Evolutionary conservation across 495 filamentous ascomycete species (phyloP), one percentile per base, ranked within the genome.

Genomic region (Lasiosphaeria miniovina): DNA sequence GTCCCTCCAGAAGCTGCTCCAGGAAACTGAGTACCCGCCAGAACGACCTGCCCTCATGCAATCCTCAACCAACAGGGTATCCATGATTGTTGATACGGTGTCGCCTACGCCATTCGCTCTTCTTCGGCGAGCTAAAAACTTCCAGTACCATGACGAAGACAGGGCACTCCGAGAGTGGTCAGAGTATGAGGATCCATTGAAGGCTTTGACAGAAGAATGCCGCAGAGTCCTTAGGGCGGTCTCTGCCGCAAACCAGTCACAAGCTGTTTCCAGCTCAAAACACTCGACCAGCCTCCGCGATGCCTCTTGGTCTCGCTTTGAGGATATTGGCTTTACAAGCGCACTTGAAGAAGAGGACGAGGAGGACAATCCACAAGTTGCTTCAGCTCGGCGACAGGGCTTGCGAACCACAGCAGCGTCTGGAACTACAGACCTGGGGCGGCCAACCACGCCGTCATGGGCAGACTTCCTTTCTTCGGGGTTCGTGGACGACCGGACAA

Each of bases 401-500:
- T 62, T 93, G 51, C 77, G 82, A 52, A 82, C 82, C 24, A 82
- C 82, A 6, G 85, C 90, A 4, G 80, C 83, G 10, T 90, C 90
- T 8, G 79, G 67, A 43, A 80, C 80, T 41, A 86, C 33, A 15
- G 63, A 89, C 59, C 69, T 89, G 58, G 91, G 86, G 15, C 83
- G 94, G 46, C 95, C 94, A 4, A 97, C 92, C 0, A 98, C 94
- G 3, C 94, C 94, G 9, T 98, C 94, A 2, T 97, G 93, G 93
- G 92, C 93, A 8, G 94, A 98, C 68, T 98, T 98, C 72, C 80
- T 98, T 64, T 95, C 90, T 3, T 91, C 90, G 49, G 94, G 94
- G 0, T 98, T 98, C 63, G 81, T 86, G 17, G 90, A 95, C 60
- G 88, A 94, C 52, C 77, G 76, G 9, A 74, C 68, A 6, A 76